Percentiles rank a stretch among this genome's conserved stretches.
Evolutionary conservation across 306 rosid species (phyloP).

Genomic region (Cicer judaicum): DNA sequence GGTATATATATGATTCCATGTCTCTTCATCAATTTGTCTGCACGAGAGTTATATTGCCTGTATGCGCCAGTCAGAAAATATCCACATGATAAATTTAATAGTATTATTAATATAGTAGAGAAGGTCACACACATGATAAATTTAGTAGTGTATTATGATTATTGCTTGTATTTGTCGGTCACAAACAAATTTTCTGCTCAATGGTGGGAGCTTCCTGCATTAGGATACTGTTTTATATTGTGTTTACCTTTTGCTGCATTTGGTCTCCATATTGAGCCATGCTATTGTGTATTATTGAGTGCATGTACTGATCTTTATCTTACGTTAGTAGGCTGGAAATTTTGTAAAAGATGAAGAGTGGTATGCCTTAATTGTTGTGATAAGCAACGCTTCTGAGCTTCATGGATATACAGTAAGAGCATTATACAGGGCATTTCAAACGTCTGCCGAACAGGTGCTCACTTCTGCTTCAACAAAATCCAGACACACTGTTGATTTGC

Average conservation of each 20-base stretch:
- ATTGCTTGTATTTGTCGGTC: slow-evolving; percentile 1
- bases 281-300: slow-evolving; percentile 29
- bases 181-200: slow-evolving; percentile 16
- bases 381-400: slow-evolving; percentile 94
- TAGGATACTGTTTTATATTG: slow-evolving; percentile 17
- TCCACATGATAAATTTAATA: slow-evolving; percentile 29
- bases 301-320: slow-evolving; percentile 62
- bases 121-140: slow-evolving; percentile 12
- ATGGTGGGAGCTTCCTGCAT: slow-evolving; percentile 6
- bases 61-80: slow-evolving; percentile 31
- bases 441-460: slow-evolving; percentile 81
- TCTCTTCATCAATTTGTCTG: slow-evolving; percentile 31
- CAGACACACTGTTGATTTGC: slow-evolving; percentile 37
- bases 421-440: slow-evolving; percentile 82
- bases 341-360: slow-evolving; percentile 97
- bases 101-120: slow-evolving; percentile 22
- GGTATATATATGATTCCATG: slow-evolving; percentile 7
- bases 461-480: slow-evolving; percentile 40
- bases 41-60: slow-evolving; percentile 17
- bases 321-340: slow-evolving; percentile 99
- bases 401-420: slow-evolving; percentile 94
- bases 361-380: slow-evolving; percentile 84
- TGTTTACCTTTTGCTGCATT: slow-evolving; percentile 35
- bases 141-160: slow-evolving; percentile 21
- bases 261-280: slow-evolving; percentile 32